These are phyloP conservation scores for Ophiorrhiza pumila DNA, from an alignment of 257 asterid genomes.

Conservation along the genomic window DNA sequence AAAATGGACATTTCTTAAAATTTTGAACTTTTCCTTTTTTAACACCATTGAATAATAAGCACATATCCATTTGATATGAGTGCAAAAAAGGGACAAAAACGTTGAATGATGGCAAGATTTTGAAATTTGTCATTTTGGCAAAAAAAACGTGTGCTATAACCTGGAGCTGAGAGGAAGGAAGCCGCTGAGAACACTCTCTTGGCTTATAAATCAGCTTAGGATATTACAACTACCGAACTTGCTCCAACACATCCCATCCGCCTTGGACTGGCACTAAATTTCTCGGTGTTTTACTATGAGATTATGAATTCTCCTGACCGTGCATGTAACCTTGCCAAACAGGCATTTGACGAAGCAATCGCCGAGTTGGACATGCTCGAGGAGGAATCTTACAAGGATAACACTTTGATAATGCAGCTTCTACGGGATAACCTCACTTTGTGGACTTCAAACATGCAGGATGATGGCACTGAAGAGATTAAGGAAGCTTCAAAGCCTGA, in stretches of 20 bases:
- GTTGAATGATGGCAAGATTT: no score
- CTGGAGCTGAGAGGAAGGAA: conserved; percentile 67
- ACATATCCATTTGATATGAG: no score
- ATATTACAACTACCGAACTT: conserved; percentile 70
- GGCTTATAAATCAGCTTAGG: conserved; percentile 88
- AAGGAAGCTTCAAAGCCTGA: conserved; percentile 86
- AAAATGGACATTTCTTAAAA: no score
- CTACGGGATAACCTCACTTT: conserved; percentile 88
- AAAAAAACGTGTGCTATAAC: no score
- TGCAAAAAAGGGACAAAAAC: no score
- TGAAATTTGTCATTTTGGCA: no score
- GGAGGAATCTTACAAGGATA: conserved; percentile 92
- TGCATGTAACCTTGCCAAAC: conserved; percentile 83
- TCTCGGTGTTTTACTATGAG: conserved; percentile 86
- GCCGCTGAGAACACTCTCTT: conserved; percentile 89
- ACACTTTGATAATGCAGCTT: conserved; percentile 96
- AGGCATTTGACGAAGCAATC: conserved; percentile 94
- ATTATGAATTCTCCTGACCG: conserved; percentile 82
- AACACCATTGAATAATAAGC: no score
- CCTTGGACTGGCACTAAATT: conserved; percentile 82
- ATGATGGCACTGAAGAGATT: conserved; percentile 73
- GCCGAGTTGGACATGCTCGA: conserved; percentile 91
- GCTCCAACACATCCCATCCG: conserved; percentile 91
- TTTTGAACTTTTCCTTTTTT: no score
- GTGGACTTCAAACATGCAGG: conserved; percentile 98